phyloP scores from a whole-genome alignment of 2,329 filamentous ascomycete genomes.

The Macroventuria anomochaeta region DNA sequence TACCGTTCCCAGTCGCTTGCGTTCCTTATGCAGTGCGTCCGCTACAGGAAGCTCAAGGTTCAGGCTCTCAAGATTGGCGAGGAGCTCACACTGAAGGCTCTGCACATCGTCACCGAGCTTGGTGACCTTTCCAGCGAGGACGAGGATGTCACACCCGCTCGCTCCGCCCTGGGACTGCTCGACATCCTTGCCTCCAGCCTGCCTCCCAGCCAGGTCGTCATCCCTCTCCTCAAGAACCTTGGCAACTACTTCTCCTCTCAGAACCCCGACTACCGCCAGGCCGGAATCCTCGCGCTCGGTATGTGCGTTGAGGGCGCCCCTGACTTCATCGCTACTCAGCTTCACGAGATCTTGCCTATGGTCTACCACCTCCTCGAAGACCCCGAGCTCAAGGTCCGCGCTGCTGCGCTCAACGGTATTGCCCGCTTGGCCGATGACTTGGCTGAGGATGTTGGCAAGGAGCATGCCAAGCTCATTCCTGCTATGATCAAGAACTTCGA shows the following conservation, averaged over 20 bases:
- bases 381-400: slow-evolving; percentile 80
- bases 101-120: slow-evolving; percentile 90
- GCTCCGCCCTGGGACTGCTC: slow-evolving; percentile 83
- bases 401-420: slow-evolving; percentile 84
- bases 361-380: slow-evolving; percentile 86
- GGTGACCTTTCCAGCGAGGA: slow-evolving; percentile 74
- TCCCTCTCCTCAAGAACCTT: slow-evolving; percentile 87
- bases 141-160: slow-evolving; percentile 83
- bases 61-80: slow-evolving; percentile 88
- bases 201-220: slow-evolving; percentile 91
- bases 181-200: slow-evolving; percentile 88
- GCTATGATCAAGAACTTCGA: slow-evolving; percentile 89
- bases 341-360: slow-evolving; percentile 82
- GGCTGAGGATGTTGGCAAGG: slow-evolving; percentile 83
- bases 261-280: slow-evolving; percentile 81
- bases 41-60: slow-evolving; percentile 93
- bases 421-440: slow-evolving; percentile 93
- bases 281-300: slow-evolving; percentile 88
- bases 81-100: slow-evolving; percentile 82
- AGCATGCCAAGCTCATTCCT: slow-evolving; percentile 84
- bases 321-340: slow-evolving; percentile 94
- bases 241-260: slow-evolving; percentile 77
- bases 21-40: slow-evolving; percentile 91
- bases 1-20: slow-evolving; percentile 87
- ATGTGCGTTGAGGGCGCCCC: slow-evolving; percentile 96